phyloP scores from a whole-genome alignment of 2,329 filamentous ascomycete species.

The Calonectria hawksworthii region DNA sequence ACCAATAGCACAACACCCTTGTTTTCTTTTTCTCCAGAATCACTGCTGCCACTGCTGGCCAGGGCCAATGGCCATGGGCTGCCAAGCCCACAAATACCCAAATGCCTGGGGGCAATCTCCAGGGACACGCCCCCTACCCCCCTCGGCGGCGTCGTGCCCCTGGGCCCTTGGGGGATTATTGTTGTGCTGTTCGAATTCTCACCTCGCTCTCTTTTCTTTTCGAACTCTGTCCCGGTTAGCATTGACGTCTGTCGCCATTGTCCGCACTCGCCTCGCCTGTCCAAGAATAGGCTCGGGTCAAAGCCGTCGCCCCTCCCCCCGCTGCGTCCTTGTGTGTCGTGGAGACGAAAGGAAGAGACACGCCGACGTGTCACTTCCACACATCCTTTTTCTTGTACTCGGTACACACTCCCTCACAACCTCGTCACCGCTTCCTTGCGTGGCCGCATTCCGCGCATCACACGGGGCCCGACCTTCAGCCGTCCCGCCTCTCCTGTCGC shows the following conservation, averaged over 20 bases:
- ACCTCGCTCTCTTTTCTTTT: not conserved
- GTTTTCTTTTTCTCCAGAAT: constrained; percentile 45
- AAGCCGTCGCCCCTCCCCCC: not conserved
- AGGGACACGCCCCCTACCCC: constrained; percentile 15
- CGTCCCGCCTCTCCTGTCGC: not conserved
- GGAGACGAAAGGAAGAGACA: not conserved
- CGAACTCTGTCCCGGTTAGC: not conserved
- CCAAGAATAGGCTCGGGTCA: constrained; percentile 2
- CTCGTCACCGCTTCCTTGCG: constrained; percentile 11
- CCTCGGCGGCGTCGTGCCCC: not conserved
- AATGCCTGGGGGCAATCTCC: constrained; percentile 21
- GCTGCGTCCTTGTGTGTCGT: not conserved
- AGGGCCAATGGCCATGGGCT: constrained; percentile 3
- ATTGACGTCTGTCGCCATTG: constrained; percentile 2
- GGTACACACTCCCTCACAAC: constrained; percentile 3
- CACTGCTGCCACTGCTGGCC: constrained; percentile 15
- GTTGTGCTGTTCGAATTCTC: constrained; percentile 1
- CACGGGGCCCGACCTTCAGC: not conserved
- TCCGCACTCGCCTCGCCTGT: not conserved
- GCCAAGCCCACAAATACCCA: constrained; percentile 26
- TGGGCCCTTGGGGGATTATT: not conserved
- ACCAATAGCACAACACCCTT: constrained; percentile 45
- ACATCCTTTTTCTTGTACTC: not conserved
- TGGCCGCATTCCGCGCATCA: not conserved
- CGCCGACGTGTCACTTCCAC: not conserved